Evolutionary conservation across 768 basidiomycete genomes (phyloP), one percentile per base, ranked within the genome.

Genomic region (Mycena epipterygia): DNA sequence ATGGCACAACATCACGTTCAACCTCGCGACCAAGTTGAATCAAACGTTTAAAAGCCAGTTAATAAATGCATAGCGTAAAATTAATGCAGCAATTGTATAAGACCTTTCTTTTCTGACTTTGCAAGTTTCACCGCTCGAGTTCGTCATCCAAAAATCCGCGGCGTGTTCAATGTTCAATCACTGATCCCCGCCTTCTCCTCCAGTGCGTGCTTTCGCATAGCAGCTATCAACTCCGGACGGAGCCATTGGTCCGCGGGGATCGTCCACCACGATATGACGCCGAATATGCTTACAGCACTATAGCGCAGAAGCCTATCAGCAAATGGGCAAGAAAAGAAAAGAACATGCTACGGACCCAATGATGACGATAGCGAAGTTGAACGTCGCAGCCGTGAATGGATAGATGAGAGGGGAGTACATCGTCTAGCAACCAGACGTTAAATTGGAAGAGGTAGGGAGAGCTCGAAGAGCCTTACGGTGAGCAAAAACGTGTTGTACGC

Each of bases 341-440:
- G 37, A 39, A 25, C n/a, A 39, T 2, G 5, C 5, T n/a, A 58
- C 56, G 25, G 6, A 58, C 53, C 53, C 53, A 32, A n/a, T 55
- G 30, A 55, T 35, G 33, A 55, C 53, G 30, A 55, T 55, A 14
- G 53, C 56, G n/a, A 58, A 58, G 25, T 58, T 58, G 56, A 58
- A 58, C 14, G 56, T 58, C 16, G 17, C 37, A 6, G 37, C 56
- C 14, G 37, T 58, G 56, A 58, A 39, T 7, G 56, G 56, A 21
- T 41, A 41, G 2, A 5, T n/a, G 5, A 58, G 39, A 23, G 56
- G 56, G 4, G 56, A 58, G 39, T 41, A 41, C 56, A 58, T 58
- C 17, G 25, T 29, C 56, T 58, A 19, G 37, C 9, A 25, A 17
- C 11, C 5, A 8, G 12, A 23, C 14, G 14, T 17, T 14, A 30